Evolutionary conservation across 1,284 basidiomycete species (phyloP).

Genomic region (Moniliella sp.): DNA sequence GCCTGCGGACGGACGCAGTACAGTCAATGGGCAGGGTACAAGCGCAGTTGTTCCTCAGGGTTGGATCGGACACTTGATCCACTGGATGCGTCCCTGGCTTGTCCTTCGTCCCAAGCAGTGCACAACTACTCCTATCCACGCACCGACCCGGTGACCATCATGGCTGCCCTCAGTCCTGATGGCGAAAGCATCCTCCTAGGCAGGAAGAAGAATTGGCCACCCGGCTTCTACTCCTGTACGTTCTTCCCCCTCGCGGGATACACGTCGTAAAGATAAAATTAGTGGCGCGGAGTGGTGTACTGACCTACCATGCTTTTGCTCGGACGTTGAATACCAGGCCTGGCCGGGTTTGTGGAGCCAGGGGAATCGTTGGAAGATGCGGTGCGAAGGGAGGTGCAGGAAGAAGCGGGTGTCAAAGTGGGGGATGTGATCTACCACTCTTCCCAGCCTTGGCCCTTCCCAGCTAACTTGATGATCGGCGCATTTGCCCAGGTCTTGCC

Average conservation of each 20-base stretch:
- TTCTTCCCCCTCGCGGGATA: too few species aligned
- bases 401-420: conserved; percentile 72
- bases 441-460: conserved; percentile 53
- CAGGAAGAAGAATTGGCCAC: conserved; percentile 45
- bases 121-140: conserved; percentile 25
- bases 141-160: conserved; percentile 53
- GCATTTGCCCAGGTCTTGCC: conserved; percentile 23
- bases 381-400: conserved; percentile 63
- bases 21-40: conserved; percentile 88
- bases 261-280: conserved; percentile 1
- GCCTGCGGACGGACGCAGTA: conserved; percentile 62
- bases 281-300: background rate
- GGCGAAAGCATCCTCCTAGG: conserved; percentile 66
- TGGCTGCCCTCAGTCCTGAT: conserved; percentile 57
- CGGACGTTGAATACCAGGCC: too few species aligned
- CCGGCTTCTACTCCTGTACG: conserved; percentile 18
- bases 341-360: conserved; percentile 28
- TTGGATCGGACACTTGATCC: conserved; percentile 6
- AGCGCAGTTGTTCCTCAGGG: conserved; percentile 47
- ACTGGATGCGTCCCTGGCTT: too few species aligned
- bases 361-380: conserved; percentile 63
- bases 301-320: conserved; percentile 8
- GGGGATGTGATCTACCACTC: conserved; percentile 69
- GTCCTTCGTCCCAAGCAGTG: conserved; percentile 9
- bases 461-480: conserved; percentile 72